Percentiles rank a stretch among this genome's conserved stretches.
These are phyloP conservation scores for Pascua guehoae DNA, from an alignment of 1,284 basidiomycete genomes.

Conservation along the genomic window DNA sequence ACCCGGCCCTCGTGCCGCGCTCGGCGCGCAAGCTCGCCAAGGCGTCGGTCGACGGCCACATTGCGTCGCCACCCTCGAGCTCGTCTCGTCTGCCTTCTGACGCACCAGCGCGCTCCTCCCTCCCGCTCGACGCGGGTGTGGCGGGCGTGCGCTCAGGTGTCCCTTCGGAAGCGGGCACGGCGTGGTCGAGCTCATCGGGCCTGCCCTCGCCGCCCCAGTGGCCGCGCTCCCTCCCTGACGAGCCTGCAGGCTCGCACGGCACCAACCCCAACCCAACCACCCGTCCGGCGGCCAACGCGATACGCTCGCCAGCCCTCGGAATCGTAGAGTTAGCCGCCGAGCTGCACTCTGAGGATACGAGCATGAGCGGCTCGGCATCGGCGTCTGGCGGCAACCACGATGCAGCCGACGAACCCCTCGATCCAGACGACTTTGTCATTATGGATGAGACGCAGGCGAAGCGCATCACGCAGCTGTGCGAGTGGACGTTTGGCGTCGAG, in stretches of 20 bases:
- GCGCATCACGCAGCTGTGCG: constrained; percentile 72
- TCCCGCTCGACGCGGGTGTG: no score
- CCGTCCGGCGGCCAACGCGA: no score
- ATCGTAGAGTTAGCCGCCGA: constrained; percentile 9
- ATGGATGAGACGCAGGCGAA: constrained; percentile 86
- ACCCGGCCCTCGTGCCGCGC: constrained; percentile 72
- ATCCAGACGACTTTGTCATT: constrained; percentile 90
- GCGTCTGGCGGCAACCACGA: constrained; percentile 5
- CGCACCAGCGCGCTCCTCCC: background rate
- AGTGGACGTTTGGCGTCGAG: constrained; percentile 80
- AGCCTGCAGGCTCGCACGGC: no score
- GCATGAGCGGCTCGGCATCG: background rate
- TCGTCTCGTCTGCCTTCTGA: background rate
- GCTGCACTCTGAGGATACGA: background rate
- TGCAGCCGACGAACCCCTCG: constrained; percentile 45
- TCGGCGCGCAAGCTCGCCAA: constrained; percentile 48
- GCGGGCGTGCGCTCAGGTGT: no score
- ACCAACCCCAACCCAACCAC: no score
- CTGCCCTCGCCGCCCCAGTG: no score
- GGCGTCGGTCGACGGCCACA: background rate
- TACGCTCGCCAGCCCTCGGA: no score
- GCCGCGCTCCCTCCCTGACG: no score
- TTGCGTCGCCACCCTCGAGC: background rate
- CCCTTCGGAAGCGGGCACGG: no score
- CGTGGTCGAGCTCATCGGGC: no score